Evolutionary conservation across 352 stramenopile species (phyloP).

Genomic region (Globisporangium emineosum): DNA sequence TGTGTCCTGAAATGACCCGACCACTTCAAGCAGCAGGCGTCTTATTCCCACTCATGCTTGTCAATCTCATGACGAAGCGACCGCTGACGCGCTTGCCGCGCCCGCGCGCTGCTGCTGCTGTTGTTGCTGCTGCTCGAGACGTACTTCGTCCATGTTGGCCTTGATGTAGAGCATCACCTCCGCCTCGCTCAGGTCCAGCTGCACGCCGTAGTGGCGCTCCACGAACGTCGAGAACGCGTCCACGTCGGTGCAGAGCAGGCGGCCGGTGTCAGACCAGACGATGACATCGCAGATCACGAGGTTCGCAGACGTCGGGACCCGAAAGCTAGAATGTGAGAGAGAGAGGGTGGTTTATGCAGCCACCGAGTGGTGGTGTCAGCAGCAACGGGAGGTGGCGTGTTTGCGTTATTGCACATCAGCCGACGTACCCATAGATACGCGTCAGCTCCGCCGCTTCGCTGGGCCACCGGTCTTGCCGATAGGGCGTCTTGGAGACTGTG

Average conservation of each 20-base stretch:
- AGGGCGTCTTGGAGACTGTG: conserved; percentile 47
- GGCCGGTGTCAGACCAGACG: conserved; percentile 61
- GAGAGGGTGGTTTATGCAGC: background rate
- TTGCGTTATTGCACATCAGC: background rate
- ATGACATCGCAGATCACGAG: conserved; percentile 61
- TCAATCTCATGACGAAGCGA: background rate
- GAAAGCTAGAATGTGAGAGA: conserved; percentile 21
- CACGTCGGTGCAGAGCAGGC: conserved; percentile 58
- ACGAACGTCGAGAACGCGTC: conserved; percentile 66
- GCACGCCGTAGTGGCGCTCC: conserved; percentile 55
- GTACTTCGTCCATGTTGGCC: conserved; percentile 65
- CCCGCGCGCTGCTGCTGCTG: background rate
- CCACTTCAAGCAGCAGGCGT: background rate
- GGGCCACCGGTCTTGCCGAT: conserved; percentile 41
- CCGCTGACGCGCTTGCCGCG: background rate
- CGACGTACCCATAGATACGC: conserved; percentile 42
- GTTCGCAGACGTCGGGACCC: conserved; percentile 37
- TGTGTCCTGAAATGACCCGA: background rate
- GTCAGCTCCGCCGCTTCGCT: conserved; percentile 41
- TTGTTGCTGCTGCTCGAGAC: conserved; percentile 24
- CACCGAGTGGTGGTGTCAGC: background rate
- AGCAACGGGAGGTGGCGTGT: background rate
- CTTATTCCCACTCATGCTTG: background rate
- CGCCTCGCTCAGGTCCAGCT: conserved; percentile 59
- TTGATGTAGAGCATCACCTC: conserved; percentile 68